A percentile compares a stretch with the other conserved stretches of the same genome.
Conservation (phyloP, 345 rosid genomes). For the Syzygium aqueum region DNA sequence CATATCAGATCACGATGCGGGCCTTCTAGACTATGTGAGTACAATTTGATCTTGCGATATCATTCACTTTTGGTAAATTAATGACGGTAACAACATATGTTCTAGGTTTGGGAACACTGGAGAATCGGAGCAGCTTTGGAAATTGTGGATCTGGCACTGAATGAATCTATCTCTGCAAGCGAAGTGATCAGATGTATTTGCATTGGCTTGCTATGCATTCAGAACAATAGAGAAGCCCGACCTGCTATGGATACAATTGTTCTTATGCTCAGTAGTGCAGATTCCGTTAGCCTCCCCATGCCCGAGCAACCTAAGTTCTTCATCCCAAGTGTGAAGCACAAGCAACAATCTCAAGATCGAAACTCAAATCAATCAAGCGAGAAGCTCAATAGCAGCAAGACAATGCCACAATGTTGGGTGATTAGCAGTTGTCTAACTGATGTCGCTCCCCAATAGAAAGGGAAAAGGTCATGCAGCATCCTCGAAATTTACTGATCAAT, state of each 20-base stretch:
- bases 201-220: not conserved
- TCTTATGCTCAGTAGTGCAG: conserved; percentile 4
- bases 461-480: not conserved
- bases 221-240: conserved; percentile 4
- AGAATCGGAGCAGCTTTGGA: not conserved
- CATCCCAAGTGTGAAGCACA: not conserved
- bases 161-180: not conserved
- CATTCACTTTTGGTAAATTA: not conserved
- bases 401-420: not conserved
- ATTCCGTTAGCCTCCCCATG: not conserved
- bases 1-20: not conserved
- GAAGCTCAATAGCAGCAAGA: not conserved
- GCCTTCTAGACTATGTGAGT: not conserved
- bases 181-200: not conserved
- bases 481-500: not conserved
- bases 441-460: not conserved
- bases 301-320: not conserved
- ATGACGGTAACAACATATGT: not conserved
- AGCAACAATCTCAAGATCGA: not conserved
- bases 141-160: not conserved
- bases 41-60: not conserved
- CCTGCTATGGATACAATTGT: conserved; percentile 11
- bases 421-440: not conserved
- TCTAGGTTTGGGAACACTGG: not conserved
- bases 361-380: not conserved